phyloP scores from a whole-genome alignment of 192 early-diverging fungal species.

The Gonapodya sp. region DNA sequence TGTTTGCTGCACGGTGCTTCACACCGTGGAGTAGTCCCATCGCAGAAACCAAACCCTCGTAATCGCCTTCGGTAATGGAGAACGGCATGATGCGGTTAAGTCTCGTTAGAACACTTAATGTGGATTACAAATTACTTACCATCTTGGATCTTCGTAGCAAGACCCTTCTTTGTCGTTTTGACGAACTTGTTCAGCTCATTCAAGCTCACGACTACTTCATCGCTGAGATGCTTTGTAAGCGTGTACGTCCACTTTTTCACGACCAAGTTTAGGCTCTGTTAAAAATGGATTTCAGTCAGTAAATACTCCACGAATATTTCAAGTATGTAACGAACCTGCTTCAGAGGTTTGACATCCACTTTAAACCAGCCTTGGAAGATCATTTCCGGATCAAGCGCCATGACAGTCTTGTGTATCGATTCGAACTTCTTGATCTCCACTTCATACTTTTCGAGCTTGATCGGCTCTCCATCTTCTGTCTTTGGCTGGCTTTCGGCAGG shows the following conservation, averaged over 20 bases:
- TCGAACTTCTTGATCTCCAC: slow-evolving; percentile 55
- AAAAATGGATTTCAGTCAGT: background rate
- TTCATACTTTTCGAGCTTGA: slow-evolving; percentile 57
- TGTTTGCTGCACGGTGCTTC: slow-evolving; percentile 41
- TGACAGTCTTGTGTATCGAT: slow-evolving; percentile 50
- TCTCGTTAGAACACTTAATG: background rate
- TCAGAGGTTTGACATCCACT: slow-evolving; percentile 47
- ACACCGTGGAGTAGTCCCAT: slow-evolving; percentile 57
- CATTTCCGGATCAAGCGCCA: slow-evolving; percentile 52
- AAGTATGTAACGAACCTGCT: slow-evolving; percentile 27
- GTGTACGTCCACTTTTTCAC: slow-evolving; percentile 64
- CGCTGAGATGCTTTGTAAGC: slow-evolving; percentile 48
- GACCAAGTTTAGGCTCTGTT: slow-evolving; percentile 36
- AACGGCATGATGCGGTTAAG: background rate
- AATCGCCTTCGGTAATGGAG: slow-evolving; percentile 33
- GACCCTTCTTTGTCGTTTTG: slow-evolving; percentile 41
- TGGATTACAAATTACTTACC: background rate
- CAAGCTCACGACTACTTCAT: slow-evolving; percentile 43
- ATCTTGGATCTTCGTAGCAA: slow-evolving; percentile 45
- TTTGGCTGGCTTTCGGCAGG: slow-evolving; percentile 11
- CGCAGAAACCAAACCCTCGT: slow-evolving; percentile 38
- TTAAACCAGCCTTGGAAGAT: slow-evolving; percentile 52
- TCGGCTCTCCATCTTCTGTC: slow-evolving; percentile 21
- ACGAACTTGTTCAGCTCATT: slow-evolving; percentile 53
- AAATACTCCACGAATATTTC: background rate